Conservation (phyloP, 208 protist genomes). For the Strigomonas oncopelti region DNA sequence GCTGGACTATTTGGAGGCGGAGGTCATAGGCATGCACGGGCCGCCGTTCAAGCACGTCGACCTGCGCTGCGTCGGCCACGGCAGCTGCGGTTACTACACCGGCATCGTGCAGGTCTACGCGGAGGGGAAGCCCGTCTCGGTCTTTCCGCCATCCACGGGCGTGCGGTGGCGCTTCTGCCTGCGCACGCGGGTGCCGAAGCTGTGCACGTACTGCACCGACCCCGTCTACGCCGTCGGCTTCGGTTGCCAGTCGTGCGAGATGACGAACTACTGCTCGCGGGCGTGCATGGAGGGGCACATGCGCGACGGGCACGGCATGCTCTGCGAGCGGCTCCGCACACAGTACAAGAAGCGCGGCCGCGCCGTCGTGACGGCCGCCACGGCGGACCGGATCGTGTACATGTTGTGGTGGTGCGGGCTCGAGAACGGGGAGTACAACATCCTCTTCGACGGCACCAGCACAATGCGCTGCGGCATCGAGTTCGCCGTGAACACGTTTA, state of each 20-base stretch:
- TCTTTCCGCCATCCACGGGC: not conserved
- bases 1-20: constrained; percentile 62
- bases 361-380: constrained; percentile 62
- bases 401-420: constrained; percentile 83
- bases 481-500: constrained; percentile 66
- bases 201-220: constrained; percentile 82
- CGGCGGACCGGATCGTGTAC: constrained; percentile 55
- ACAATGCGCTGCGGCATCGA: constrained; percentile 69
- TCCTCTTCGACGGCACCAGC: constrained; percentile 70
- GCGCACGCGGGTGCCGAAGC: constrained; percentile 58
- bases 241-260: constrained; percentile 73
- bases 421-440: constrained; percentile 57
- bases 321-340: constrained; percentile 59
- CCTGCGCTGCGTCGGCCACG: constrained; percentile 69
- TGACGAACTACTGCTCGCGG: constrained; percentile 75
- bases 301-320: constrained; percentile 51
- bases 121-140: constrained; percentile 17
- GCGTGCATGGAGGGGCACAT: constrained; percentile 75
- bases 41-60: constrained; percentile 54
- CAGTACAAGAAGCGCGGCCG: constrained; percentile 60
- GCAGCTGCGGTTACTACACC: constrained; percentile 79
- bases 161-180: constrained; percentile 42
- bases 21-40: constrained; percentile 50
- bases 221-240: constrained; percentile 80
- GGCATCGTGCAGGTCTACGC: constrained; percentile 47